phyloP scores from a whole-genome alignment of 208 protist species.

The Crithidia bombi region DNA sequence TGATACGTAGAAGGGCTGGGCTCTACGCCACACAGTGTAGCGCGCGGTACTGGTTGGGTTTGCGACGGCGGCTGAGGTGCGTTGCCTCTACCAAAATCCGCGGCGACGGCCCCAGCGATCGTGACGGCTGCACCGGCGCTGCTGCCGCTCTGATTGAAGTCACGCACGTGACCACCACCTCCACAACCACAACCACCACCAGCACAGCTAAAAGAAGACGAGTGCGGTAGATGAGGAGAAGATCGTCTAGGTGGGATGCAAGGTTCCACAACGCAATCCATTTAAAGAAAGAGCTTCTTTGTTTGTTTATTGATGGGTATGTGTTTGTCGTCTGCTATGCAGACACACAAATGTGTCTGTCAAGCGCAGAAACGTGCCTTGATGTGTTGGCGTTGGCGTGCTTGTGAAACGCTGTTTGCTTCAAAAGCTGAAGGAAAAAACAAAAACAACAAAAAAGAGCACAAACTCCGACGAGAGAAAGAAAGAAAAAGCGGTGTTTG shows the following conservation, averaged over 20 bases:
- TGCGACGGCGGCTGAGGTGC: not conserved
- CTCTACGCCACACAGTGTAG: no score
- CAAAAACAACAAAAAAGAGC: conserved; percentile 10
- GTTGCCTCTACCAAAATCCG: not conserved
- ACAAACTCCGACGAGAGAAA: not conserved
- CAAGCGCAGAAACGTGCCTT: no score
- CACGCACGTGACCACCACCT: not conserved
- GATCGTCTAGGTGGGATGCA: conserved; percentile 11
- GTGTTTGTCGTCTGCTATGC: no score
- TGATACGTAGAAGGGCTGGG: no score
- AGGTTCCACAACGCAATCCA: conserved; percentile 16
- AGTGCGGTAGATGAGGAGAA: not conserved
- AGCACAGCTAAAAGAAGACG: conserved; percentile 3
- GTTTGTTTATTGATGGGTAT: no score
- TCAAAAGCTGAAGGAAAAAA: not conserved
- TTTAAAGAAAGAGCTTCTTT: conserved; percentile 18
- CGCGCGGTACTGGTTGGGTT: not conserved
- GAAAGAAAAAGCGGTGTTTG: not conserved
- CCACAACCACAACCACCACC: conserved; percentile 14
- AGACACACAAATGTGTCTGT: no score
- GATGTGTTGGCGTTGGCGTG: no score
- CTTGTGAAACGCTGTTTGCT: conserved; percentile 5
- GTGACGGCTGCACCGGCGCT: conserved; percentile 9
- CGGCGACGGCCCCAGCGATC: not conserved
- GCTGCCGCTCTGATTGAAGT: not conserved